A percentile compares a stretch with the other conserved stretches of the same genome.
These are phyloP conservation scores for Amanita brunnescens DNA, from an alignment of 768 basidiomycete genomes.

Conservation along the genomic window DNA sequence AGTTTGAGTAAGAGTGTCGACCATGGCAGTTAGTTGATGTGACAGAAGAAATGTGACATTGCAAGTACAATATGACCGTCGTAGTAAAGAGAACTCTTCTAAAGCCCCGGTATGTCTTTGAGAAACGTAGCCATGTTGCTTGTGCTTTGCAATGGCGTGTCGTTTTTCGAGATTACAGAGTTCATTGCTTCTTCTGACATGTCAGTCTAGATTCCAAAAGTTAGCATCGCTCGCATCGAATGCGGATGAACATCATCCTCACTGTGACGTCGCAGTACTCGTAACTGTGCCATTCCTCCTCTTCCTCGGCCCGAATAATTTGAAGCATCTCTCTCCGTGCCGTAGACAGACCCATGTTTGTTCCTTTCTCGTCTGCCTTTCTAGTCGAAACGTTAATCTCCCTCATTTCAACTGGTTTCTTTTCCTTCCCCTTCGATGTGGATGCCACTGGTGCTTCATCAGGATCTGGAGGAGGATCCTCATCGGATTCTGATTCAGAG, in stretches of 20 bases:
- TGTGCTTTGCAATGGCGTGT: conserved; percentile 41
- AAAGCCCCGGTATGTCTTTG: conserved; percentile 47
- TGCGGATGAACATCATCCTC: conserved; percentile 13
- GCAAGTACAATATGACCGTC: neutral
- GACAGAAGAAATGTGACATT: conserved; percentile 2
- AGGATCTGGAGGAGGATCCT: conserved; percentile 73
- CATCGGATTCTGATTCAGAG: conserved; percentile 68
- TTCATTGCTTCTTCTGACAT: conserved; percentile 53
- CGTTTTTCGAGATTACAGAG: conserved; percentile 51
- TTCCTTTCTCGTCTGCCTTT: conserved; percentile 56
- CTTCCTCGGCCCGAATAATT: conserved; percentile 66
- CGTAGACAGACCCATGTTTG: conserved; percentile 48
- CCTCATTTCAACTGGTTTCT: conserved; percentile 52
- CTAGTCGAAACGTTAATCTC: conserved; percentile 74
- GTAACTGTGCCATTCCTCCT: conserved; percentile 66
- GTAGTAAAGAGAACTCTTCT: conserved; percentile 9
- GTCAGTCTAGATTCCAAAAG: conserved; percentile 34
- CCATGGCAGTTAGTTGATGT: neutral
- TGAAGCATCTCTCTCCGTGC: conserved; percentile 72
- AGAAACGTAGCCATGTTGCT: conserved; percentile 50
- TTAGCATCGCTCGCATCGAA: conserved; percentile 1
- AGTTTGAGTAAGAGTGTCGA: neutral
- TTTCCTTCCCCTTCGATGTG: conserved; percentile 47
- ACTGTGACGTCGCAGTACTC: conserved; percentile 63
- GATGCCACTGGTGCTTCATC: conserved; percentile 49